phyloP scores from a whole-genome alignment of 352 stramenopile genomes.

The Pythium sukuiense region DNA sequence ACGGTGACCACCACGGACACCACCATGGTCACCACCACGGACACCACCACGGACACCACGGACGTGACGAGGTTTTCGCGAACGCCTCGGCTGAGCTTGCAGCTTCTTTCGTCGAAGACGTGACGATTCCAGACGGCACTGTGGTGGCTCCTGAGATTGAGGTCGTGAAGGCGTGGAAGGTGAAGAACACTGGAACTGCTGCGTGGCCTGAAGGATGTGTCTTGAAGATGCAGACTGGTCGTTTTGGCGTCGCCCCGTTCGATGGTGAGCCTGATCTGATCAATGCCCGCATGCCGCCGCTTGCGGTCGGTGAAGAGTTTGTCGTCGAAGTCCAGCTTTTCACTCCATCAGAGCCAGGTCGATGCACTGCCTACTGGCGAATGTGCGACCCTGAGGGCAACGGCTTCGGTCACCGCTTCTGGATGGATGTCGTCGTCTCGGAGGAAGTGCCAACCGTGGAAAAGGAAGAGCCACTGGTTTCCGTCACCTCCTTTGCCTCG shows the following conservation, averaged over 20 bases:
- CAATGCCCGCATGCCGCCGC: constrained; percentile 21
- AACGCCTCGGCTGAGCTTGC: constrained; percentile 28
- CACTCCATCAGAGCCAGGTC: constrained; percentile 27
- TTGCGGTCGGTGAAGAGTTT: constrained; percentile 23
- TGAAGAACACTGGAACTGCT: constrained; percentile 63
- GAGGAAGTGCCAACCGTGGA: constrained; percentile 37
- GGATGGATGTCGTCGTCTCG: constrained; percentile 46
- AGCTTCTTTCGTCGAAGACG: constrained; percentile 70
- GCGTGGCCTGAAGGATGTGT: constrained; percentile 55
- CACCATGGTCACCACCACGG: constrained; percentile 6
- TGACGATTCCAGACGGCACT: constrained; percentile 76
- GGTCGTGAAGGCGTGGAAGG: constrained; percentile 74
- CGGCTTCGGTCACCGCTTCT: constrained; percentile 54
- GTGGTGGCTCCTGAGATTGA: constrained; percentile 46
- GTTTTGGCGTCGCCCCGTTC: constrained; percentile 26
- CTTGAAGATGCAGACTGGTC: constrained; percentile 41
- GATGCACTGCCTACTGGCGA: constrained; percentile 52
- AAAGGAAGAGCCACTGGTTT: constrained; percentile 11
- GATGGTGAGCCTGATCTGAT: constrained; percentile 32
- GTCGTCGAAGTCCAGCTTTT: constrained; percentile 25
- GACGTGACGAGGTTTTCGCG: background rate
- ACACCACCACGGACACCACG: constrained; percentile 10
- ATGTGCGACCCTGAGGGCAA: constrained; percentile 32
- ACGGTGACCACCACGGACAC: background rate
- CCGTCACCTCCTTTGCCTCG: background rate